phyloP scores from a whole-genome alignment of 2,329 filamentous ascomycete genomes.

The Penicillium sp. region DNA sequence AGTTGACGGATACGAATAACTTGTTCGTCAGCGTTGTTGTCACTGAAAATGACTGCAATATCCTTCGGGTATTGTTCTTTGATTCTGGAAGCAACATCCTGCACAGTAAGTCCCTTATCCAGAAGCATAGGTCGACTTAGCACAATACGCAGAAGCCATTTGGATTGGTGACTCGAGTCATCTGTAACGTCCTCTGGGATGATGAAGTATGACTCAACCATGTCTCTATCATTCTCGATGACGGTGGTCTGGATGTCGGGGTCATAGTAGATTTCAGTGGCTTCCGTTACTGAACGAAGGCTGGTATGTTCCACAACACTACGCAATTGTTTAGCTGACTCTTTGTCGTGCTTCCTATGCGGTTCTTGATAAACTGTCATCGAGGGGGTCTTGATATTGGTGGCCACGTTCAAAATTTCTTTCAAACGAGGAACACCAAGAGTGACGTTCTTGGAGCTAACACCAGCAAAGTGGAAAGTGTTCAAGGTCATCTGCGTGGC shows the following conservation, averaged over 20 bases:
- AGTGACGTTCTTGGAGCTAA: constrained; percentile 98
- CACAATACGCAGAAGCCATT: constrained; percentile 91
- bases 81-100: constrained; percentile 84
- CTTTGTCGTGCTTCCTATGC: constrained; percentile 60
- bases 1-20: constrained; percentile 89
- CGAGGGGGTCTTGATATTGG: constrained; percentile 96
- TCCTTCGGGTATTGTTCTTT: constrained; percentile 83
- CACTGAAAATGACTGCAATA: constrained; percentile 90
- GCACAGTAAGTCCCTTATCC: constrained; percentile 82
- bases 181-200: constrained; percentile 78
- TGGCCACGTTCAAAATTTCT: constrained; percentile 97
- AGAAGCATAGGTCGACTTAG: constrained; percentile 91
- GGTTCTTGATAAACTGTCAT: constrained; percentile 86
- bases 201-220: constrained; percentile 95
- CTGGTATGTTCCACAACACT: constrained; percentile 93
- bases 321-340: constrained; percentile 78
- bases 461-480: constrained; percentile 99
- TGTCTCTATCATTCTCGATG: constrained; percentile 83
- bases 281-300: constrained; percentile 81
- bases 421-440: constrained; percentile 98
- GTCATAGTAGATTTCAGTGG: constrained; percentile 97
- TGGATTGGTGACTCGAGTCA: constrained; percentile 66
- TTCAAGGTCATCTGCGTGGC: constrained; percentile 99
- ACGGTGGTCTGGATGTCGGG: constrained; percentile 81
- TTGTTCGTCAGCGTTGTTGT: constrained; percentile 94